Conservation (phyloP, 805 yeast species). For the Zygoascus tannicola region DNA sequence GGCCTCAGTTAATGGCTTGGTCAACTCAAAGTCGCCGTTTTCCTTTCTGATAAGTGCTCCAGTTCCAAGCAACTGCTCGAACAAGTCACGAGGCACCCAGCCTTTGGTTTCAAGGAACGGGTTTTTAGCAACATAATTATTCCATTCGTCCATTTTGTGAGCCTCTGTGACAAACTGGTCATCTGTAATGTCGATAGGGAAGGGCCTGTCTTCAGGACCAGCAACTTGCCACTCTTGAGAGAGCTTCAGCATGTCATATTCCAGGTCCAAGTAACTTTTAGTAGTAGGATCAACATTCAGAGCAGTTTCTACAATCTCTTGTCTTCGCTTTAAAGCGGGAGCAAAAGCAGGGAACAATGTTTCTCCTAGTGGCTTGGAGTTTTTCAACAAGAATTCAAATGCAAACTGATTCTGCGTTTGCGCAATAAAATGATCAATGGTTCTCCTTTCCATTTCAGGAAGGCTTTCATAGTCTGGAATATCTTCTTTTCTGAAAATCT, state of each 20-base stretch:
- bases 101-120: conserved; percentile 91
- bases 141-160: conserved; percentile 53
- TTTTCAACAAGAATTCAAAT: conserved; percentile 74
- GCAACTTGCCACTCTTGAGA: conserved; percentile 24
- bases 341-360: conserved; percentile 66
- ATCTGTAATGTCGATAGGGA: conserved; percentile 55
- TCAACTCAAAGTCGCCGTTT: conserved; percentile 43
- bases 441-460: conserved; percentile 64
- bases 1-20: conserved; percentile 9
- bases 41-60: conserved; percentile 58
- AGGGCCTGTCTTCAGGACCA: conserved; percentile 23
- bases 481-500: conserved; percentile 69
- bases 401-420: conserved; percentile 85
- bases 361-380: conserved; percentile 34
- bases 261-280: conserved; percentile 23
- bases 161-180: conserved; percentile 52
- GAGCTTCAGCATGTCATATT: conserved; percentile 23
- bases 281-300: conserved; percentile 18
- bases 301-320: conserved; percentile 27
- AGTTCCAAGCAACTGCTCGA: conserved; percentile 55
- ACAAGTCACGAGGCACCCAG: conserved; percentile 94
- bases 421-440: conserved; percentile 76
- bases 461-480: conserved; percentile 59
- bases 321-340: conserved; percentile 55
- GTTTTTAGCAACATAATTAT: conserved; percentile 51